phyloP scores from a whole-genome alignment of 2,329 filamentous ascomycete species.

The Diaporthe australafricana region DNA sequence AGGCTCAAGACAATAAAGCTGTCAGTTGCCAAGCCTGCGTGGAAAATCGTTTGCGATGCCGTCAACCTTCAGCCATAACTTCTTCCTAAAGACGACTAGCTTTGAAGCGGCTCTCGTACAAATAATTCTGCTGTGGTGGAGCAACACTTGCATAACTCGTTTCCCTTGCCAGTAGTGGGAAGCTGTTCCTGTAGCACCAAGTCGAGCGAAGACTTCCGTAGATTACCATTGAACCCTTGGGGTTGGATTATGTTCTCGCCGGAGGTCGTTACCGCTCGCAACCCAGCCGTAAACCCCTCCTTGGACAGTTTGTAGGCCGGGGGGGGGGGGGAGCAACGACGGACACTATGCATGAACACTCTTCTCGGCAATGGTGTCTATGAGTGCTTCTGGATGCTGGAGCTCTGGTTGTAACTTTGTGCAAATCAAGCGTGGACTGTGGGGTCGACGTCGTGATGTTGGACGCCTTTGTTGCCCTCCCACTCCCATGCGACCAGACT shows the following conservation, averaged over 20 bases:
- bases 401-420: constrained; percentile 11
- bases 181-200: not conserved
- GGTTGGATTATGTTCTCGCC: not conserved
- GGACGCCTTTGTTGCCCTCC: constrained; percentile 59
- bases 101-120: not conserved
- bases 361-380: not conserved
- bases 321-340: not conserved
- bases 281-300: not conserved
- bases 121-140: not conserved
- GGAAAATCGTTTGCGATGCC: not conserved
- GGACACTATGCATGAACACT: not conserved
- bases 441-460: constrained; percentile 55
- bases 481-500: constrained; percentile 86
- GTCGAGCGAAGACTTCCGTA: not conserved
- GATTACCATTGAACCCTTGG: not conserved
- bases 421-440: constrained; percentile 58
- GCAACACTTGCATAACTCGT: not conserved
- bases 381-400: constrained; percentile 2
- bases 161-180: not conserved
- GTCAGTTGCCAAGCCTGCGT: not conserved
- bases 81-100: not conserved
- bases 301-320: not conserved
- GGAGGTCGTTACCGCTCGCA: not conserved
- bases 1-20: not conserved
- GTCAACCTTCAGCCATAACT: not conserved